Evolutionary conservation across 805 yeast species (phyloP), one percentile per base, ranked within the genome.

Genomic region (Candida vartiovaarae): DNA sequence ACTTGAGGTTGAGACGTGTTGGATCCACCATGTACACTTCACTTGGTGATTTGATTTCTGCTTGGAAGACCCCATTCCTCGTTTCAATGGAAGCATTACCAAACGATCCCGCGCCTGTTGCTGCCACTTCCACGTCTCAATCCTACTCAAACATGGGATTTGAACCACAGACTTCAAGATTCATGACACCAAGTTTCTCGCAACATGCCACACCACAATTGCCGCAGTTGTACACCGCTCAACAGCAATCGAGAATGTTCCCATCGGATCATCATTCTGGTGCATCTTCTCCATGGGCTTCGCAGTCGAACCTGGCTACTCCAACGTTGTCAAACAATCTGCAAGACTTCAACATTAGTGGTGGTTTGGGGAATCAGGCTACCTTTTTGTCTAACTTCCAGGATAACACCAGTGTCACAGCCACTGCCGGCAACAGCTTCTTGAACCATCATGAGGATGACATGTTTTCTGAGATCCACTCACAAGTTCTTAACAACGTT

Each of bases 41-140:
- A 0, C 67, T 88, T 45, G 71, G 69, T 23, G 77, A 74, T 9
- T 71, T 84, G 44, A 72, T 78, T 49, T 66, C 65, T 26, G 58
- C 62, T 76, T 47, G 70, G 61, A 42, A 89, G 2, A 84, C 69
- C 36, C 95, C 95, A 3, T 87, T 86, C 60, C 60, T 71, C 42
- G 67, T 73, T 6, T 81, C 87, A 4, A 9, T 23, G 24, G 28
- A 8, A 2, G 8, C 34, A 5, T n/a, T 5, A 15, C 20, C 20
- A 15, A 15, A 15, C 20, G 20, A 15, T 15, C 20, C 20, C 20
- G 20, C 20, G 20, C 20, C 20, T 15, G 20, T 15, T 15, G 20
- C 20, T 15, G 20, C 20, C 20, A 15, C 20, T 15, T 15, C 20
- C 20, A 15, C 20, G 20, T 15, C 20, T 15, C 32, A 29, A 29